These are phyloP conservation scores for Cladosporium sp. DNA, from an alignment of 2,329 filamentous ascomycete species.

Conservation along the genomic window DNA sequence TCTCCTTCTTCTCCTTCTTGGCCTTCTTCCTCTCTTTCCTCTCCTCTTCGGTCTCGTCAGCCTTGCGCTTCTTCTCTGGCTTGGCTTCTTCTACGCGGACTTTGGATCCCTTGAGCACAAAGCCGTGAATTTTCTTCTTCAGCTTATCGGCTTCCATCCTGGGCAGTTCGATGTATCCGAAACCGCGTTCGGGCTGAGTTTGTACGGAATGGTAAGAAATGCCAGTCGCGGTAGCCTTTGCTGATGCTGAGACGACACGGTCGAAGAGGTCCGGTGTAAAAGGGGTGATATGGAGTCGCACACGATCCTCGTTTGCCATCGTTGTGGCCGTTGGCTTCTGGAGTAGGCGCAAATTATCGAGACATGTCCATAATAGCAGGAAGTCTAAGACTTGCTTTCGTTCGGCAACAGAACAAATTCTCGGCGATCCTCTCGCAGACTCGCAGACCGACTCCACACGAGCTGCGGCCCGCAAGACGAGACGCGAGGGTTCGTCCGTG, in stretches of 20 bases:
- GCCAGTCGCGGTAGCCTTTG: slow-evolving; percentile 68
- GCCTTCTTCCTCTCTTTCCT: slow-evolving; percentile 53
- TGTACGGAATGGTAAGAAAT: slow-evolving; percentile 85
- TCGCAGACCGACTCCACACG: slow-evolving; percentile 2
- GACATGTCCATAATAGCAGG: slow-evolving; percentile 3
- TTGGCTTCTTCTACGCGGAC: slow-evolving; percentile 80
- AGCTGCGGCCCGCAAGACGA: not conserved
- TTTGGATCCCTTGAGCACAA: slow-evolving; percentile 80
- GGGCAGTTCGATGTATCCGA: slow-evolving; percentile 87
- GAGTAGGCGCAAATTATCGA: not conserved
- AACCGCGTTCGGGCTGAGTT: slow-evolving; percentile 86
- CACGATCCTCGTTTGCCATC: slow-evolving; percentile 23
- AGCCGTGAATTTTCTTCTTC: slow-evolving; percentile 85
- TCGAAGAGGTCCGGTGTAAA: slow-evolving; percentile 73
- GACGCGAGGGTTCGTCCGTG: not conserved
- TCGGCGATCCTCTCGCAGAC: not conserved
- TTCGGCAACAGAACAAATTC: slow-evolving; percentile 17
- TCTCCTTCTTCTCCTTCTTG: slow-evolving; percentile 53
- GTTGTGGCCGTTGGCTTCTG: not conserved
- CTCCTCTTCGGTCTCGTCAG: slow-evolving; percentile 34
- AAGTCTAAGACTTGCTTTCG: not conserved
- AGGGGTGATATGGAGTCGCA: slow-evolving; percentile 83
- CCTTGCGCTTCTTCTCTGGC: slow-evolving; percentile 56
- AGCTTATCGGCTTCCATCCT: slow-evolving; percentile 81
- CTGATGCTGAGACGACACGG: slow-evolving; percentile 67